Evolutionary conservation across 192 early-diverging fungal species (phyloP).

Genomic region (Coemansia sp.): DNA sequence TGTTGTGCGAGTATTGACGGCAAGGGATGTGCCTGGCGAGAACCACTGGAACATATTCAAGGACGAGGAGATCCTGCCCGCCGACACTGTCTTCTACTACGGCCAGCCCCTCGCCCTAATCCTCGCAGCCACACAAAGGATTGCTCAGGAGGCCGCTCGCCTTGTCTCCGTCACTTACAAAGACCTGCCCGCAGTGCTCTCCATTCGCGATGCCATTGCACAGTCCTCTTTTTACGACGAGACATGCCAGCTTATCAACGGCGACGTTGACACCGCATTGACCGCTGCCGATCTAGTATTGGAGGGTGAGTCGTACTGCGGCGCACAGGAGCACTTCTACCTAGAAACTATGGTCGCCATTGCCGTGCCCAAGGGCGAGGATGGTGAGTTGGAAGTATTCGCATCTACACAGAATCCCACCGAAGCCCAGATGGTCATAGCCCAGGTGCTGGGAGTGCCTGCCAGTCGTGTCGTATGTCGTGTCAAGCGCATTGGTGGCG

Average conservation of each 20-base stretch:
- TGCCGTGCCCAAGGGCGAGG: conserved; percentile 70
- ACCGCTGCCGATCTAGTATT: conserved; percentile 54
- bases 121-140: conserved; percentile 63
- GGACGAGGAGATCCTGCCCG: conserved; percentile 84
- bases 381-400: conserved; percentile 78
- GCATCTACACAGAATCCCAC: conserved; percentile 77
- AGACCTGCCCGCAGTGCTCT: conserved; percentile 66
- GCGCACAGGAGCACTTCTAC: conserved; percentile 84
- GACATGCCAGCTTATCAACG: conserved; percentile 56
- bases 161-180: conserved; percentile 73
- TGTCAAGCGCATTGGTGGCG: conserved; percentile 85
- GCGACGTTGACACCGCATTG: conserved; percentile 62
- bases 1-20: conserved; percentile 65
- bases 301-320: conserved; percentile 58
- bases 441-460: conserved; percentile 70
- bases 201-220: conserved; percentile 78
- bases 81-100: conserved; percentile 60
- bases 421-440: conserved; percentile 67
- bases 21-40: conserved; percentile 67
- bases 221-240: conserved; percentile 61
- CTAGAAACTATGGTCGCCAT: conserved; percentile 74
- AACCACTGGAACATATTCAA: conserved; percentile 59
- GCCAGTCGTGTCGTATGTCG: conserved; percentile 68
- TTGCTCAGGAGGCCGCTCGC: conserved; percentile 68
- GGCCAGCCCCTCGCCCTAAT: conserved; percentile 81